Evolutionary conservation across 352 stramenopile species (phyloP).

Genomic region (Plasmopara halstedii): DNA sequence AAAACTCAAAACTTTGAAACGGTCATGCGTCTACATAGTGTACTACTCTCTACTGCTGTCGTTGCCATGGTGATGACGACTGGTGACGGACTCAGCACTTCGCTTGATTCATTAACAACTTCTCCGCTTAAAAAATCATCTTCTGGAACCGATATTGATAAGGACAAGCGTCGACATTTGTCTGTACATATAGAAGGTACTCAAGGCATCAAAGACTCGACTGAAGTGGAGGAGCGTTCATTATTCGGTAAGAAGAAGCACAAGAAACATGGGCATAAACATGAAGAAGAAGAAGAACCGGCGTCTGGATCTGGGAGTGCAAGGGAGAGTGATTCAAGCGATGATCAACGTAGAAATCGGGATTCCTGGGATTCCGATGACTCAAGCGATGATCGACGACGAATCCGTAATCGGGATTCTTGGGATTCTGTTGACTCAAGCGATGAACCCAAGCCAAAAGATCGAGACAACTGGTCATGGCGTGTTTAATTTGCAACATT

Average conservation of each 20-base stretch:
- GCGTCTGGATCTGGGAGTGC: background rate
- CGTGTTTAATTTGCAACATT: no score
- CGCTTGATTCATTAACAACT: no score
- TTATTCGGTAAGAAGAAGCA: background rate
- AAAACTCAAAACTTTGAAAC: no score
- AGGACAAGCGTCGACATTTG: background rate
- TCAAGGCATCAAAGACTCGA: background rate
- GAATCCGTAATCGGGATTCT: background rate
- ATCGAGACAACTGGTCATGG: no score
- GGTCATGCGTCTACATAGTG: background rate
- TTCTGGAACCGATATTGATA: background rate
- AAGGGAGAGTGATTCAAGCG: background rate
- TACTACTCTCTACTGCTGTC: background rate
- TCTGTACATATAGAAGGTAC: background rate
- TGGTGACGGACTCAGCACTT: constrained; percentile 3
- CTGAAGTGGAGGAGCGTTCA: background rate
- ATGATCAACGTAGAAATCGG: background rate
- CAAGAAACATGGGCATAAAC: no score
- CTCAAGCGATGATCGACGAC: background rate
- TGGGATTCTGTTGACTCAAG: background rate
- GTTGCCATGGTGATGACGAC: constrained; percentile 3
- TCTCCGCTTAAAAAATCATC: background rate
- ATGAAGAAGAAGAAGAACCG: background rate
- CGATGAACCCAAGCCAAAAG: background rate
- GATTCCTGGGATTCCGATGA: background rate